Evolutionary conservation across 768 basidiomycete genomes (phyloP).

Genomic region (Leccinum arenicola): DNA sequence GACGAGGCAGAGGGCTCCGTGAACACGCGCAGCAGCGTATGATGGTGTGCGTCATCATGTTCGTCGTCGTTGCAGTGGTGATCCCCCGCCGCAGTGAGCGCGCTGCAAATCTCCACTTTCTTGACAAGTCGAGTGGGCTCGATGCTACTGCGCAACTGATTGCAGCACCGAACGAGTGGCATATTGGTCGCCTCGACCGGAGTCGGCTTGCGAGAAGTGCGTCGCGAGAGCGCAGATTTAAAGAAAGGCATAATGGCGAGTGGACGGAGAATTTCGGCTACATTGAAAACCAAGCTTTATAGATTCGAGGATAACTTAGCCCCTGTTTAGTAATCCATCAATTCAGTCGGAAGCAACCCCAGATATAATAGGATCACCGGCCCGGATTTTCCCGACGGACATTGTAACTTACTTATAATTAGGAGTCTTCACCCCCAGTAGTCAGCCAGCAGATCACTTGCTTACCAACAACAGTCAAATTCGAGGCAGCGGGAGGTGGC

Average conservation of each 20-base stretch:
- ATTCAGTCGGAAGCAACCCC: too few relatives aligned
- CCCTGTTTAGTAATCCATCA: neutral
- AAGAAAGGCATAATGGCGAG: slow-evolving; percentile 3
- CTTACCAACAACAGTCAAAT: too few relatives aligned
- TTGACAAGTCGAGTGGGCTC: slow-evolving; percentile 3
- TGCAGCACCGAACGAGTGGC: slow-evolving; percentile 4
- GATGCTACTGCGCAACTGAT: neutral
- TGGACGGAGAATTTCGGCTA: neutral
- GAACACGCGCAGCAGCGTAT: slow-evolving; percentile 10
- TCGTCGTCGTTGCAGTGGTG: neutral
- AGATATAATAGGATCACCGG: neutral
- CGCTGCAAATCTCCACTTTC: slow-evolving; percentile 14
- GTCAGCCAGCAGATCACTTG: too few relatives aligned
- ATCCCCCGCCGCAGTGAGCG: neutral
- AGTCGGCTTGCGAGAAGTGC: neutral
- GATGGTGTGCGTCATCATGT: neutral
- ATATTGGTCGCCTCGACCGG: slow-evolving; percentile 5
- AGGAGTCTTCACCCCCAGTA: too few relatives aligned
- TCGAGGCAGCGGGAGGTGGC: too few relatives aligned
- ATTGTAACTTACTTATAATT: too few relatives aligned
- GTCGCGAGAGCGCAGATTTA: slow-evolving; percentile 1
- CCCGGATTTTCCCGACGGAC: neutral
- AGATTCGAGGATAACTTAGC: neutral
- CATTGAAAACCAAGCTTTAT: neutral
- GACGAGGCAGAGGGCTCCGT: neutral